Conservation (phyloP, 148 eudicot genomes). For the Pharnaceum exiguum region DNA sequence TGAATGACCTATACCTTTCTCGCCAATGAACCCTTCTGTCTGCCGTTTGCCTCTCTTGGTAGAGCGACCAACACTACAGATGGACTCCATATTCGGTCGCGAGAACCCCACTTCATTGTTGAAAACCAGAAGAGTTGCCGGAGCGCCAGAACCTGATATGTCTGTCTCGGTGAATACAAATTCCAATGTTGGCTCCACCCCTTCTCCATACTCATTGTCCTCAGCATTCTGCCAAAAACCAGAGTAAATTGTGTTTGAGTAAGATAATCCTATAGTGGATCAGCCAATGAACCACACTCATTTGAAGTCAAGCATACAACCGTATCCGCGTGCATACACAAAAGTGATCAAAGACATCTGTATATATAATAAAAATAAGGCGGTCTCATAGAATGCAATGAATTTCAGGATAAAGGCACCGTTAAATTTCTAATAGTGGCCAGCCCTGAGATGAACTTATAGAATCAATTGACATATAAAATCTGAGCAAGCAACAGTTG, state of each 20-base stretch:
- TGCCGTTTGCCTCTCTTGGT: conserved; percentile 16
- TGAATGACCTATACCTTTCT: conserved; percentile 22
- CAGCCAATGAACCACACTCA: no score
- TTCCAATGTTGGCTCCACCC: conserved; percentile 12
- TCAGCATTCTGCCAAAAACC: conserved; percentile 15
- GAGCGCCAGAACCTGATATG: conserved; percentile 10
- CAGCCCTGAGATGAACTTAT: no score
- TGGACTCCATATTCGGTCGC: conserved; percentile 6
- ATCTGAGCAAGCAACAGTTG: no score
- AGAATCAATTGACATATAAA: no score
- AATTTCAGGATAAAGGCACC: no score
- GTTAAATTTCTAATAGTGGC: no score
- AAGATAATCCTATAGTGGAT: no score
- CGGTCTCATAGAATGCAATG: no score
- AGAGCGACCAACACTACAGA: conserved; percentile 14
- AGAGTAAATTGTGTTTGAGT: neutral
- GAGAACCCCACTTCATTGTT: conserved; percentile 19
- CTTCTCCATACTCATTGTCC: conserved; percentile 13
- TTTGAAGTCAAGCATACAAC: no score
- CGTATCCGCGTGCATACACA: no score
- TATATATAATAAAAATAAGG: no score
- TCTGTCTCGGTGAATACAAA: conserved; percentile 4
- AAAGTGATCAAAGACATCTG: no score
- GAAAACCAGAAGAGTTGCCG: conserved; percentile 10
- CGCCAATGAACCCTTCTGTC: conserved; percentile 24